A percentile compares a stretch with the other conserved stretches of the same genome.
Evolutionary conservation across 139 green algal species (phyloP).

Genomic region (Microglena sp.): DNA sequence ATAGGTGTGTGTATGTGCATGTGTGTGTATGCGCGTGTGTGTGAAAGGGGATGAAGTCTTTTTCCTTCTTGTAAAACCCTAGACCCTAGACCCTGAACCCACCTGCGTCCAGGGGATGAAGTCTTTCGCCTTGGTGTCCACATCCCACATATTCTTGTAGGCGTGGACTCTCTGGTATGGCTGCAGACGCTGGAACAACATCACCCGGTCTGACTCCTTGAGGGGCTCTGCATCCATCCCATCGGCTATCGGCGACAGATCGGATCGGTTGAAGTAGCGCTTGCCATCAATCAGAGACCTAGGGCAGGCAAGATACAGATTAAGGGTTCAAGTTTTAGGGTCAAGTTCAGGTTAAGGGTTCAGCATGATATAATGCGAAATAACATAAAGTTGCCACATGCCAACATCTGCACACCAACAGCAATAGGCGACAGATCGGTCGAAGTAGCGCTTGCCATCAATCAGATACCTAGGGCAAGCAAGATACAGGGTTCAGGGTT

Average conservation of each 20-base stretch:
- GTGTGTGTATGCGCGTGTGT: too few relatives aligned
- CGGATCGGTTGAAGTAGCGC: conserved; percentile 9
- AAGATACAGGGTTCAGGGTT: neutral
- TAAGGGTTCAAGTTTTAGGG: neutral
- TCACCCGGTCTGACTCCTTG: conserved; percentile 8
- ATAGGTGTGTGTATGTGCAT: too few relatives aligned
- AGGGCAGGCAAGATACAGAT: neutral
- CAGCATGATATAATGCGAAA: neutral
- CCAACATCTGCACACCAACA: too few relatives aligned
- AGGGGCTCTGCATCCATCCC: neutral
- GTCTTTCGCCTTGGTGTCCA: too few relatives aligned
- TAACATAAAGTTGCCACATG: too few relatives aligned
- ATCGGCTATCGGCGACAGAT: conserved; percentile 5
- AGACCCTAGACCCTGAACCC: too few relatives aligned
- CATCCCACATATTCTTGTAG: too few relatives aligned
- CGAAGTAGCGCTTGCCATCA: conserved; percentile 10
- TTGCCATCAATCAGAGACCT: conserved; percentile 15
- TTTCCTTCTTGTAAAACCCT: too few relatives aligned
- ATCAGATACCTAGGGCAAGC: conserved; percentile 12
- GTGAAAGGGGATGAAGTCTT: too few relatives aligned
- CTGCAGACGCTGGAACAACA: too few relatives aligned
- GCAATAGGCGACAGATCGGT: neutral
- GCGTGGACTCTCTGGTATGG: too few relatives aligned
- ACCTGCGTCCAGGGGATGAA: too few relatives aligned
- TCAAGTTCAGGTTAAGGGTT: neutral